These are phyloP conservation scores for Neoboletus subvelutipes DNA, from an alignment of 768 basidiomycete species.

Conservation along the genomic window DNA sequence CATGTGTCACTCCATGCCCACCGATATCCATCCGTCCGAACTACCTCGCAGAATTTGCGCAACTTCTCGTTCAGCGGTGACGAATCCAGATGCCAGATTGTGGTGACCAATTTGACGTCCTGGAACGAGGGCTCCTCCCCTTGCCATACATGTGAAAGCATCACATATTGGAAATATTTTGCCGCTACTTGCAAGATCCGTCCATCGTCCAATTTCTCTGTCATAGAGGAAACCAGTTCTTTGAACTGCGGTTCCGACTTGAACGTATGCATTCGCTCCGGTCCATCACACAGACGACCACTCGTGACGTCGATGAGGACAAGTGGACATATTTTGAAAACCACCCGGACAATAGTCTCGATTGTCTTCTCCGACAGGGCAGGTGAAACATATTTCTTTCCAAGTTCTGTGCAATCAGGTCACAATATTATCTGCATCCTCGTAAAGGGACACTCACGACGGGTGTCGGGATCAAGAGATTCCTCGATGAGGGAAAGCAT, in stretches of 20 bases:
- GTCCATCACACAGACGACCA: neutral
- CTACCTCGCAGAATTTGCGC: too few relatives aligned
- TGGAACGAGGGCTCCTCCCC: neutral
- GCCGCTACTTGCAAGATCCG: neutral
- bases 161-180: constrained; percentile 4
- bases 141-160: neutral
- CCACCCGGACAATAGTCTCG: neutral
- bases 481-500: constrained; percentile 1
- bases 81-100: too few relatives aligned
- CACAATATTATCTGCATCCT: rapidly evolving
- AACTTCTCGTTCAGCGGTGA: too few relatives aligned
- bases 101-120: neutral
- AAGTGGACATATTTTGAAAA: neutral
- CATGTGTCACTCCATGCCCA: neutral
- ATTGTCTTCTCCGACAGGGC: neutral
- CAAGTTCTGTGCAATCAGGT: neutral
- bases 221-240: neutral
- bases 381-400: neutral
- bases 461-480: neutral
- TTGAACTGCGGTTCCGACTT: neutral
- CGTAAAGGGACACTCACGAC: neutral
- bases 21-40: too few relatives aligned
- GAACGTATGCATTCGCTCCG: neutral
- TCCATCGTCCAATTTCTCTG: neutral
- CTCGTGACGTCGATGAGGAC: neutral